A percentile compares a stretch with the other conserved stretches of the same genome.
Conservation (phyloP, 2,329 filamentous ascomycete species). For the Nemania sp. region DNA sequence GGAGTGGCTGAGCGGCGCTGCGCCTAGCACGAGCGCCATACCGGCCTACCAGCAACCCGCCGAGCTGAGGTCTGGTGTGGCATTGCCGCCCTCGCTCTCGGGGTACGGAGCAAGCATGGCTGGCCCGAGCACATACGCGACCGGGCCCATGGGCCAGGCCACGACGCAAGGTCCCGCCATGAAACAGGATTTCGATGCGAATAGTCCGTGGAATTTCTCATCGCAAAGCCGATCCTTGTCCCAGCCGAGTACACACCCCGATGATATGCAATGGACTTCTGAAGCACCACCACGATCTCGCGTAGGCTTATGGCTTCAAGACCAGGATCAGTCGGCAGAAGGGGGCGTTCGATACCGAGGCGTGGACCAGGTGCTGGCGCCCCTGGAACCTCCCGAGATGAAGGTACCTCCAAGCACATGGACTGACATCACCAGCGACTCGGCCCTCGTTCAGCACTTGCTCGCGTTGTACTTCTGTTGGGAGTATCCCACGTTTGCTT, state of each 20-base stretch:
- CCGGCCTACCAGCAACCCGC: constrained; percentile 38
- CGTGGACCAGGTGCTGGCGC: constrained; percentile 55
- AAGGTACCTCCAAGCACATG: constrained; percentile 54
- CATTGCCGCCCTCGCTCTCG: constrained; percentile 38
- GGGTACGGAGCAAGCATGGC: constrained; percentile 29
- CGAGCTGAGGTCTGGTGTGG: constrained; percentile 35
- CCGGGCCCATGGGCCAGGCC: constrained; percentile 43
- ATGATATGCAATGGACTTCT: constrained; percentile 52
- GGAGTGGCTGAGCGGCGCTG: constrained; percentile 52
- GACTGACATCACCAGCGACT: constrained; percentile 65
- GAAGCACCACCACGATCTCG: constrained; percentile 51
- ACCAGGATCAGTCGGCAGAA: constrained; percentile 45
- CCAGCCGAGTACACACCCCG: constrained; percentile 51
- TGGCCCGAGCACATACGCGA: constrained; percentile 31
- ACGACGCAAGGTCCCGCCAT: constrained; percentile 39
- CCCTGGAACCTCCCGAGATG: constrained; percentile 50
- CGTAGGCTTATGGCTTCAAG: constrained; percentile 57
- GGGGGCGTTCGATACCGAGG: constrained; percentile 44
- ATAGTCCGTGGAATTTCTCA: constrained; percentile 56
- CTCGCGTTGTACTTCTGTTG: constrained; percentile 74
- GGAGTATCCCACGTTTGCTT: constrained; percentile 75
- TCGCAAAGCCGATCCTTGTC: constrained; percentile 52
- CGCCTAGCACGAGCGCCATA: constrained; percentile 40
- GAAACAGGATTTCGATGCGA: constrained; percentile 48
- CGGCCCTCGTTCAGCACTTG: constrained; percentile 64